A percentile compares a stretch with the other conserved stretches of the same genome.
Conservation (phyloP, 306 rosid species). For the Malus sieversii region DNA sequence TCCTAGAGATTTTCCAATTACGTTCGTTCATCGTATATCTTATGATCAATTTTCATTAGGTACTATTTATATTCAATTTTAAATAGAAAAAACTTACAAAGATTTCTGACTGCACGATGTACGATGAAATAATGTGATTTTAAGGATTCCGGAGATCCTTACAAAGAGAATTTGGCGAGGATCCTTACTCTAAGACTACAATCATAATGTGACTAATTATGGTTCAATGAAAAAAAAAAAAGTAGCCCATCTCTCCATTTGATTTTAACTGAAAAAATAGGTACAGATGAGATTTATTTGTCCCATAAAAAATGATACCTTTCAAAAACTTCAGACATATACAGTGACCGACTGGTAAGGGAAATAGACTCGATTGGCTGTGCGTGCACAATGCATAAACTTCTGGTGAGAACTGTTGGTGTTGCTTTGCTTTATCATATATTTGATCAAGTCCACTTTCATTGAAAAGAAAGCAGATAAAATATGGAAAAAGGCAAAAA, state of each 20-base stretch:
- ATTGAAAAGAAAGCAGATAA: background rate
- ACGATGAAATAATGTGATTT: no score
- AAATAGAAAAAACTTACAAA: no score
- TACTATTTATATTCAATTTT: no score
- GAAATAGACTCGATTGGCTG: background rate
- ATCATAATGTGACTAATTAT: background rate
- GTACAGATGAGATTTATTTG: background rate
- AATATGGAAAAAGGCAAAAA: background rate
- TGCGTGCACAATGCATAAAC: background rate
- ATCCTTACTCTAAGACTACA: background rate
- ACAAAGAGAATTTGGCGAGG: no score
- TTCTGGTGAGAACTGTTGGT: background rate
- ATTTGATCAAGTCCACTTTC: background rate
- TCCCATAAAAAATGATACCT: background rate
- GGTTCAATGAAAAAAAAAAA: background rate
- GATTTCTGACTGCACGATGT: fast-evolving
- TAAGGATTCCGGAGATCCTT: no score
- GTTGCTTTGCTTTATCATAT: constrained; percentile 3
- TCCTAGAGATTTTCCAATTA: no score
- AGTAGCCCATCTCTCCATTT: background rate
- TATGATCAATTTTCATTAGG: no score
- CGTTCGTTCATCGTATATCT: no score
- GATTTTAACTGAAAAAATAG: background rate
- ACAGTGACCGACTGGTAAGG: background rate
- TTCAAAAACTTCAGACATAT: background rate